Evolutionary conservation across 2,329 filamentous ascomycete species (phyloP), one percentile per base, ranked within the genome.

Genomic region (Colletotrichum paranaense): DNA sequence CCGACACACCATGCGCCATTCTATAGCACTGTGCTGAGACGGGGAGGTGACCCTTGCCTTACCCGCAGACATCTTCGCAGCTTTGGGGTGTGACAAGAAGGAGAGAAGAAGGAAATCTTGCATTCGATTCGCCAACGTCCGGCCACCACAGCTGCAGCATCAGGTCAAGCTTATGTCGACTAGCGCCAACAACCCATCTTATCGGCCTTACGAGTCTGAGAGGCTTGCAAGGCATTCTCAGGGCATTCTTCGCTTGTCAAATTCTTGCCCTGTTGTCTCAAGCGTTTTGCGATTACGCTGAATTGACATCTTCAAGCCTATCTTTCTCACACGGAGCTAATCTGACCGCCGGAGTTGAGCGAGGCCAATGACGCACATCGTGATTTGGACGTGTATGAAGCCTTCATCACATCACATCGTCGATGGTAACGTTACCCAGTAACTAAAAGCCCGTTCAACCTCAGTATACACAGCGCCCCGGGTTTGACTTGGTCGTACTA

Each of bases 291-390:
- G 14, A 28, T 30, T 24, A 19, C 28, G 1, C 5, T 19, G 19
- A 9, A 35, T 53, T 5, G 4, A 53, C 14, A 35, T 30, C n/a
- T 30, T 8, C 11, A 62, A 52, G 24, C n/a, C 9, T 19, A 8
- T 16, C 49, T 42, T 19, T 22, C 6, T 22, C 12, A 11, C 19
- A 12, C n/a, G 56, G 9, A 62, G 49, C 42, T 65, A 57, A 60
- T 71, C 56, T 70, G 30, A 42, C 24, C 14, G 8, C 59, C 67
- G 67, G 70, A 69, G 38, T 69, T 72, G 26, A 46, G 70, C 70
- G 66, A 69, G 35, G 42, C 19, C 26, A 56, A 16, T 57, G 52
- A 28, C 30, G 32, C 55, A 69, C 24, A 42, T 53, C 16, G 59
- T 56, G 32, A 32, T 12, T 49, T n/a, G 24, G 46, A 26, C 22